Evolutionary conservation across 2,329 filamentous ascomycete genomes (phyloP).

Genomic region (Ophiostoma fasciatum): DNA sequence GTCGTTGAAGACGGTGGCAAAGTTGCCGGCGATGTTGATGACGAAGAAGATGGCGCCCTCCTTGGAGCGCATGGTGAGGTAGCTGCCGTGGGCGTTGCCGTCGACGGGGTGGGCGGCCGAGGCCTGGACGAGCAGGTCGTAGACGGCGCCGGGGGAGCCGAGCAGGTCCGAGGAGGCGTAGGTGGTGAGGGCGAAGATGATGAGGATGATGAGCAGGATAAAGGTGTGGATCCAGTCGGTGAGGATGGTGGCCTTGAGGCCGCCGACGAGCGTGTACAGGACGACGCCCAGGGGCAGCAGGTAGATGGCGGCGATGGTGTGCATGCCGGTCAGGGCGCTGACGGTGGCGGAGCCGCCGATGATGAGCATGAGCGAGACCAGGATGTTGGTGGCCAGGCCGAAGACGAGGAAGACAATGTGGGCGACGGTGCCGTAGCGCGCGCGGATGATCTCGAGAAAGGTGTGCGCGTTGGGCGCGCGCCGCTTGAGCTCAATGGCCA

Average conservation of each 20-base stretch:
- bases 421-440: slow-evolving; percentile 56
- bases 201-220: slow-evolving; percentile 71
- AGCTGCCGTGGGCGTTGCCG: slow-evolving; percentile 68
- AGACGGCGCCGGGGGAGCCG: slow-evolving; percentile 63
- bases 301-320: slow-evolving; percentile 70
- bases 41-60: slow-evolving; percentile 83
- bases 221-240: slow-evolving; percentile 81
- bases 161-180: slow-evolving; percentile 61
- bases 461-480: slow-evolving; percentile 77
- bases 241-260: slow-evolving; percentile 76
- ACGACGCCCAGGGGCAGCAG: slow-evolving; percentile 68
- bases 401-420: slow-evolving; percentile 74
- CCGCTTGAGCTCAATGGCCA: slow-evolving; percentile 80
- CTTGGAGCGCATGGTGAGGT: slow-evolving; percentile 70
- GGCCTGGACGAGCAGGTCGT: slow-evolving; percentile 59
- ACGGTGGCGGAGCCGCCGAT: slow-evolving; percentile 71
- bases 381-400: slow-evolving; percentile 68
- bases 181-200: slow-evolving; percentile 69
- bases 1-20: slow-evolving; percentile 72
- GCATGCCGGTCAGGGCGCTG: slow-evolving; percentile 55
- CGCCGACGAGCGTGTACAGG: slow-evolving; percentile 61
- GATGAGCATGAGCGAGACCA: slow-evolving; percentile 80
- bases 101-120: slow-evolving; percentile 56
- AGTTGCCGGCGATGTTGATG: slow-evolving; percentile 62
- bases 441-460: slow-evolving; percentile 70